These are phyloP conservation scores for Solanum chacoense DNA, from an alignment of 305 asterid species.

Conservation along the genomic window DNA sequence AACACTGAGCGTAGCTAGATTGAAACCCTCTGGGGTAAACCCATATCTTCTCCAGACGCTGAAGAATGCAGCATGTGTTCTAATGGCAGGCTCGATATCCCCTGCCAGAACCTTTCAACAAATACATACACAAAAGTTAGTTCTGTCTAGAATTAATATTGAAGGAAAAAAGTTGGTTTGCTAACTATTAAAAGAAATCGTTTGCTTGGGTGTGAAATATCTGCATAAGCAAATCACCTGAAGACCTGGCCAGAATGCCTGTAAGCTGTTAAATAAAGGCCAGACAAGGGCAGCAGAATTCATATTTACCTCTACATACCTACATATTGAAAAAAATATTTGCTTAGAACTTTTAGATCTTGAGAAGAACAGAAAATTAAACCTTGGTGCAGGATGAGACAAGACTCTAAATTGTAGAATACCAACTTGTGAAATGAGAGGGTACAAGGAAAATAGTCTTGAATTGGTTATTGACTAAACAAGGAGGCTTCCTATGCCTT, in stretches of 20 bases:
- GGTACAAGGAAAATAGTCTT: not conserved
- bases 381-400: not conserved
- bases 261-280: slow-evolving; percentile 94
- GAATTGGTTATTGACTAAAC: not conserved
- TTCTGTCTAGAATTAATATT: slow-evolving; percentile 5
- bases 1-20: slow-evolving; percentile 76
- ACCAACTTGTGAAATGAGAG: not conserved
- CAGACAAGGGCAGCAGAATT: slow-evolving; percentile 94
- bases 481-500: not conserved
- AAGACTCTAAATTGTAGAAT: not conserved
- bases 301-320: slow-evolving; percentile 99
- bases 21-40: slow-evolving; percentile 98
- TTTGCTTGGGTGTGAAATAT: not conserved
- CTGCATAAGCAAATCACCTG: slow-evolving; percentile 41
- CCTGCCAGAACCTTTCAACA: slow-evolving; percentile 89
- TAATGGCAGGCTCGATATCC: slow-evolving; percentile 88
- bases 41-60: slow-evolving; percentile 93
- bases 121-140: slow-evolving; percentile 15
- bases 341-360: not conserved
- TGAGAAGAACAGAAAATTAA: slow-evolving; percentile 10
- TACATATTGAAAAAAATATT: slow-evolving; percentile 9
- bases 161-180: not conserved
- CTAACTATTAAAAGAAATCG: not conserved
- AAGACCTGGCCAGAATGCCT: slow-evolving; percentile 99
- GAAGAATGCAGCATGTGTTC: slow-evolving; percentile 91